These are phyloP conservation scores for Candida corydali DNA, from an alignment of 805 yeast species.

Conservation along the genomic window DNA sequence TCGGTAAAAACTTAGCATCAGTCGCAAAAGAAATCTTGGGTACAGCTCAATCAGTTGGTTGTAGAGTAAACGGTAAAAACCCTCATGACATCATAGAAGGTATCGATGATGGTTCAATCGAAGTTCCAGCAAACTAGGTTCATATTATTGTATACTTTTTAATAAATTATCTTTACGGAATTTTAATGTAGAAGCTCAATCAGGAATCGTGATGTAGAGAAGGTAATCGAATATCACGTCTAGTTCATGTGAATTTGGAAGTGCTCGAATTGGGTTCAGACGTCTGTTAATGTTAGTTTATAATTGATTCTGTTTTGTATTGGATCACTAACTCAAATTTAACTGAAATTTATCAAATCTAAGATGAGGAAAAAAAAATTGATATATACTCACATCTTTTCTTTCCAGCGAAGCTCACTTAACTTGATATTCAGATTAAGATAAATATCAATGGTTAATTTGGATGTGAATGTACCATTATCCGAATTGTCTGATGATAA, in stretches of 20 bases:
- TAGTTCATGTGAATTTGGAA: no score
- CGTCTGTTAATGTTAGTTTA: no score
- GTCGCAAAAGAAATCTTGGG: slow-evolving; percentile 98
- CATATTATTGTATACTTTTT: slow-evolving; percentile 3
- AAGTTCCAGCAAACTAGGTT: slow-evolving; percentile 63
- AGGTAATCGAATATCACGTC: no score
- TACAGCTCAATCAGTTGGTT: slow-evolving; percentile 99
- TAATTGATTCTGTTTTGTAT: no score
- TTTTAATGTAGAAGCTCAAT: no score
- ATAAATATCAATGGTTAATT: background rate
- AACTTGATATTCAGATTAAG: no score
- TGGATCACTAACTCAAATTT: no score
- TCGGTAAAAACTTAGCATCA: slow-evolving; percentile 95
- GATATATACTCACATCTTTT: background rate
- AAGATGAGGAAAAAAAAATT: background rate
- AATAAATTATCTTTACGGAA: slow-evolving; percentile 3
- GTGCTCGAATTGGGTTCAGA: no score
- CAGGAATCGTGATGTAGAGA: no score
- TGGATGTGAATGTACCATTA: background rate
- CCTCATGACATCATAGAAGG: slow-evolving; percentile 99
- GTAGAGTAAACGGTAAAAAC: slow-evolving; percentile 99
- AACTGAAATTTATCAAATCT: no score
- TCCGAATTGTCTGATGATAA: background rate
- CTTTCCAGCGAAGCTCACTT: no score
- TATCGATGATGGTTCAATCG: slow-evolving; percentile 97